Base-by-base conservation (phyloP, 129 eudicot genomes). In the Chrysanthemum seticuspe region DNA sequence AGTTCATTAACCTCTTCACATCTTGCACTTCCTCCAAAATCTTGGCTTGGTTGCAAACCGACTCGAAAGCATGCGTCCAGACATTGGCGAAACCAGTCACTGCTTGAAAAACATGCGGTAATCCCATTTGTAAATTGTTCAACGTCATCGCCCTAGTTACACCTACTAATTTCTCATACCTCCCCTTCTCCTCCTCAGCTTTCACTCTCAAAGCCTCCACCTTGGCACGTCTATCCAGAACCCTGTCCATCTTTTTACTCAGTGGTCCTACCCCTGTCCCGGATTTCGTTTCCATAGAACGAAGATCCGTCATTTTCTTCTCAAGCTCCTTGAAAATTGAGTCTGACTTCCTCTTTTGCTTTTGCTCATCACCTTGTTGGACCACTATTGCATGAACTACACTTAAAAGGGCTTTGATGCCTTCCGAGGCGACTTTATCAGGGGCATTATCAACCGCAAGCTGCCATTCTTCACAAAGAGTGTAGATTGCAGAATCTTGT, bases 391-490 rank as follows among this genome's bases (percentile, higher is more conserved):
- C 94, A 57, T 94, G 93, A 74, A 94, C 84, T 7, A 85, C 88
- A 0, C 87, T 79, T 56, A 88, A 60, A 40, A 94, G 80, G 65
- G 94, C 85, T 53, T 86, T 88, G 78, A 94, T 86, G 15, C 99
- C 97, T 76, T 94, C 99, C 0, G 97, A 94, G 2, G 99, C 99
- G 2, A 90, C 97, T 77, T 88, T 94, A 67, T 94, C 97, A 10
- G 96, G 99, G 62, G 91, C 96, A 25, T 90, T 84, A 68, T 88
- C 93, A 0, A 88, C 76, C 44, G 87, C 94, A 2, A 84, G 93
- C 34, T 94, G 99, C 99, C 99, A 94, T 65, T 86, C 91, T 80
- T 94, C 99, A 23, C 97, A 90, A 49, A 94, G 90, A 21, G 91
- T 83, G 83, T 94, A 94, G 25, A 94, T 85, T 5, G 89, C 85